A percentile compares a stretch with the other conserved stretches of the same genome.
Conservation (phyloP, 2,329 filamentous ascomycete genomes). For the Trichoderma brevicompactum region DNA sequence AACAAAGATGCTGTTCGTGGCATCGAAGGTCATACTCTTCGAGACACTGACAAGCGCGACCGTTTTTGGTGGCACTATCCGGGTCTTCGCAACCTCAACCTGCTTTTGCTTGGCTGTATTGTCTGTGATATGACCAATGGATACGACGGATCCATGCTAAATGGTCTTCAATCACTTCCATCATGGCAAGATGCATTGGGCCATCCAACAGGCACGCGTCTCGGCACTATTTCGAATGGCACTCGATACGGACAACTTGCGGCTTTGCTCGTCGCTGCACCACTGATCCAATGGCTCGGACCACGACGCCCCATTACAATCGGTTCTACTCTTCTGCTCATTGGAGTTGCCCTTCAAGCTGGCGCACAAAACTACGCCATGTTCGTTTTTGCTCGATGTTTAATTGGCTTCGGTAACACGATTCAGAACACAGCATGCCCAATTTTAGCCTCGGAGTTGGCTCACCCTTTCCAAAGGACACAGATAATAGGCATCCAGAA, state of each 20-base stretch:
- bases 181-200: conserved; percentile 49
- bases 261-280: conserved; percentile 13
- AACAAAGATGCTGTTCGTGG: conserved; percentile 20
- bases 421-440: no score
- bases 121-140: conserved; percentile 41
- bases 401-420: no score
- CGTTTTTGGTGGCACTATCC: conserved; percentile 27
- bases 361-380: no score
- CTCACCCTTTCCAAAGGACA: no score
- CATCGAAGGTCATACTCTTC: conserved; percentile 21
- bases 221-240: conserved; percentile 1
- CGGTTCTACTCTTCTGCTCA: no score
- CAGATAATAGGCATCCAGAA: no score
- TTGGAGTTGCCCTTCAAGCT: no score
- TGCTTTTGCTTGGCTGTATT: conserved; percentile 22
- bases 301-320: not conserved
- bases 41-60: conserved; percentile 23
- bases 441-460: no score
- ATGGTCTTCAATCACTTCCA: conserved; percentile 50
- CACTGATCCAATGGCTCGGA: conserved; percentile 22
- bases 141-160: conserved; percentile 56
- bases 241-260: conserved; percentile 24
- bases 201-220: conserved; percentile 33
- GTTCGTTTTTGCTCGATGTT: no score
- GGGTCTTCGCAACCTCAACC: conserved; percentile 21